A percentile compares a stretch with the other conserved stretches of the same genome.
Conservation (phyloP, 768 basidiomycete species). For the Ephemerocybe angulata region DNA sequence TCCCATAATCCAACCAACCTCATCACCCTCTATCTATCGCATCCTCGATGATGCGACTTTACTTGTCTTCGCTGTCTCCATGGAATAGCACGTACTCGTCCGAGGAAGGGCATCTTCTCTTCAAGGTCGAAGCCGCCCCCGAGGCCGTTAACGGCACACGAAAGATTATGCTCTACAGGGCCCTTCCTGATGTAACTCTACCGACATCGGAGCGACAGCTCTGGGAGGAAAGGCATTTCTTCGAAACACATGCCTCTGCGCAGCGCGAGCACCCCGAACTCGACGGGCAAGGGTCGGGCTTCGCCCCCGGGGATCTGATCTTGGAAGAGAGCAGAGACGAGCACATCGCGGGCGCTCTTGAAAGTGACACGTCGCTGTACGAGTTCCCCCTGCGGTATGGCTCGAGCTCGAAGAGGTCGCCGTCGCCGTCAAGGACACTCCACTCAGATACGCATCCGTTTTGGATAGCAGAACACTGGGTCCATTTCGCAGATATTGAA, state of each 20-base stretch:
- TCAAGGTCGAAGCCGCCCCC: constrained; percentile 4
- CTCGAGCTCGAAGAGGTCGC: not conserved
- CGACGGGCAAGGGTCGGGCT: constrained; percentile 6
- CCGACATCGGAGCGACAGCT: constrained; percentile 10
- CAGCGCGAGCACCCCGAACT: constrained; percentile 4
- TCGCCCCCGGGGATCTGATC: not conserved
- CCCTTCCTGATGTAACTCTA: constrained; percentile 7
- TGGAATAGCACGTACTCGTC: constrained; percentile 10
- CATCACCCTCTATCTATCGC: not conserved
- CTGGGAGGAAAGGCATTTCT: constrained; percentile 9
- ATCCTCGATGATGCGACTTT: constrained; percentile 7
- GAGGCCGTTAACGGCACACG: not conserved
- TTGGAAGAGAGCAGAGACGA: constrained; percentile 4
- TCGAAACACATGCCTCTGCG: constrained; percentile 6
- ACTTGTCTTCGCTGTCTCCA: constrained; percentile 4
- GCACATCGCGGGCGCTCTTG: not conserved
- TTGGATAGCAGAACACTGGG: constrained; percentile 6
- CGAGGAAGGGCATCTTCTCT: constrained; percentile 3
- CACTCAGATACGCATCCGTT: constrained; percentile 6
- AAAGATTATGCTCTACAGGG: not conserved
- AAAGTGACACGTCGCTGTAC: not conserved
- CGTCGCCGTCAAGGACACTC: not conserved
- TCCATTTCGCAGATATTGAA: constrained; percentile 3
- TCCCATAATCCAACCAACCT: no score
- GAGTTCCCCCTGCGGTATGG: not conserved